phyloP scores from a whole-genome alignment of 352 stramenopile genomes.

The Phytopythium boreale region DNA sequence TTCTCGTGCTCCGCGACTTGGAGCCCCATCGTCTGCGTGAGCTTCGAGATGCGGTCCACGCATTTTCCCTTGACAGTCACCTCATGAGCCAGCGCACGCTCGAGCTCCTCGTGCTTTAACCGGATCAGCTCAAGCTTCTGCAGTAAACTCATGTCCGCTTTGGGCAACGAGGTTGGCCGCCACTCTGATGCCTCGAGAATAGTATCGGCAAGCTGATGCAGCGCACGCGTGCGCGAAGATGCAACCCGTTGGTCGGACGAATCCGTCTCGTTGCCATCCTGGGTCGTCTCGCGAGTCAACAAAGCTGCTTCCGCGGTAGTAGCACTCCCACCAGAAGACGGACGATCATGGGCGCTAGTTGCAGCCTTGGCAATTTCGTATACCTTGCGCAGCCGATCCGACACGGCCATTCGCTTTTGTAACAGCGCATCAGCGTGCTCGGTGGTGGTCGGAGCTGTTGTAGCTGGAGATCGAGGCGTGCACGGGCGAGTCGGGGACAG shows the following conservation, averaged over 20 bases:
- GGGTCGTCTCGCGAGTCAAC: not conserved
- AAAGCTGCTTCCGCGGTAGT: not conserved
- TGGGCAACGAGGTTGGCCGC: not conserved
- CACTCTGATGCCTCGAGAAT: conserved; percentile 26
- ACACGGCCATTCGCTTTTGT: conserved; percentile 29
- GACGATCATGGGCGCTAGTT: not conserved
- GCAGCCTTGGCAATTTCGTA: conserved; percentile 54
- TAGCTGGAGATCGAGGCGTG: not conserved
- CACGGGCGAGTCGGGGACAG: not conserved
- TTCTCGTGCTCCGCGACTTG: conserved; percentile 61
- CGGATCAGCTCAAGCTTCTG: conserved; percentile 46
- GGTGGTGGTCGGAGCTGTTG: conserved; percentile 1
- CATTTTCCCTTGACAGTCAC: conserved; percentile 66
- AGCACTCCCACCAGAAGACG: not conserved
- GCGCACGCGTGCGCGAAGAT: conserved; percentile 1
- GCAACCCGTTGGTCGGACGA: not conserved
- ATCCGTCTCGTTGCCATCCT: conserved; percentile 1
- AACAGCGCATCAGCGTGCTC: conserved; percentile 10
- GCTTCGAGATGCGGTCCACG: conserved; percentile 60
- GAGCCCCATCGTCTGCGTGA: conserved; percentile 68
- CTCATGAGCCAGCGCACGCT: conserved; percentile 38
- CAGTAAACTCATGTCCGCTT: conserved; percentile 26
- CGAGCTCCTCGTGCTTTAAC: conserved; percentile 22
- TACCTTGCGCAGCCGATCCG: conserved; percentile 39
- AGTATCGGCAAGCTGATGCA: conserved; percentile 27